phyloP scores from a whole-genome alignment of 116 monocot species.

The Trichopus zeylanicus region DNA sequence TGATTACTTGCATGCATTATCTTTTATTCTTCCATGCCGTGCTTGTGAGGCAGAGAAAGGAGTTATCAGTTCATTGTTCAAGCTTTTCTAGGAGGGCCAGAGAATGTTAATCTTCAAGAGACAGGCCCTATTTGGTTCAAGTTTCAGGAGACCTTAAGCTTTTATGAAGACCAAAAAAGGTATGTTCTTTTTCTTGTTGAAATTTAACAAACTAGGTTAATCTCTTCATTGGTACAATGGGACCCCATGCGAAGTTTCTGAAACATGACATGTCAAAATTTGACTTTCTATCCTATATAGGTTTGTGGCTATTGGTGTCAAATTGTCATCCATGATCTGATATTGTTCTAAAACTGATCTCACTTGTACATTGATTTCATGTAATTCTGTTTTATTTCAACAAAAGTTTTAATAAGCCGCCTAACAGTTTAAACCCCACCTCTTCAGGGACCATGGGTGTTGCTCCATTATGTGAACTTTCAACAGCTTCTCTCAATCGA shows the following conservation, averaged over 20 bases:
- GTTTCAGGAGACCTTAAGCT: constrained; percentile 49
- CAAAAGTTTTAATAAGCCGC: neutral
- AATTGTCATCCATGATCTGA: too few species aligned
- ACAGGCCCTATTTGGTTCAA: constrained; percentile 73
- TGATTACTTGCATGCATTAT: neutral
- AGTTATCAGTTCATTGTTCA: constrained; percentile 75
- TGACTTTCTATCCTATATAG: too few species aligned
- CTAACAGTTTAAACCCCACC: neutral
- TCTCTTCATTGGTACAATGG: too few species aligned
- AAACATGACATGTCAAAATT: too few species aligned
- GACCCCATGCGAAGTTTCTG: too few species aligned
- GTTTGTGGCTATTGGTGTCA: too few species aligned
- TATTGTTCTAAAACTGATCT: too few species aligned
- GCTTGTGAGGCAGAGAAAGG: constrained; percentile 45
- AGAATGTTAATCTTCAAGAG: constrained; percentile 84
- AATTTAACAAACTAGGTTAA: neutral
- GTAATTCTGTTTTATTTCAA: too few species aligned
- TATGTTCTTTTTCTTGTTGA: constrained; percentile 9
- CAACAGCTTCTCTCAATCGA: too few species aligned
- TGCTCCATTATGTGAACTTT: constrained; percentile 43
- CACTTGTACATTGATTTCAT: too few species aligned
- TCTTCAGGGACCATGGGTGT: constrained; percentile 28
- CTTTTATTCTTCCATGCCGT: neutral
- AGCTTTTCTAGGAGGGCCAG: constrained; percentile 83
- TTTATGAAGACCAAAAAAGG: constrained; percentile 56